Evolutionary conservation across 805 yeast genomes (phyloP), one percentile per base, ranked within the genome.

Genomic region (Torulaspora maleeae): DNA sequence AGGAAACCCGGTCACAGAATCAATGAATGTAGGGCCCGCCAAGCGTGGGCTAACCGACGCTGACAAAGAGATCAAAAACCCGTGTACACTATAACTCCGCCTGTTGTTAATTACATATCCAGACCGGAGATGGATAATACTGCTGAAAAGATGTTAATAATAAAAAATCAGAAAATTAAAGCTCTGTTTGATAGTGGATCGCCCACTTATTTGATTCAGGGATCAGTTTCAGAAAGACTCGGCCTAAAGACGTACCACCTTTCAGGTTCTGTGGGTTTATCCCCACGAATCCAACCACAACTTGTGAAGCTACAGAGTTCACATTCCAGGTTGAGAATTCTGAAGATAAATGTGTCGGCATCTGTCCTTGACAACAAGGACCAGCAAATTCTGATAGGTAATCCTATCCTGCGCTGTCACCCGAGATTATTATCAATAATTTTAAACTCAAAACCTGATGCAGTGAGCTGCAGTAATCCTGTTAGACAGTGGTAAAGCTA

Each of bases 381-480:
- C 10, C 32, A 43, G 12, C 33, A 43, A 25, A 3, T 37, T 5
- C 13, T 43, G 10, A 25, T 43, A 16, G 47, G 47, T 22, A 24
- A 37, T 4, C 47, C 47, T n/a, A 24, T 43, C 17, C 27, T 34
- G 7, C 37, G 37, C 37, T 25, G 37, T 24, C 19, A 34, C 37
- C 37, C 37, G 37, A 17, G 19, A 17, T 24, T 34, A 4, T 22
- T 34, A 25, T 34, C 27, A 19, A 6, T 11, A 2, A 11, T 34
- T 9, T n/a, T 17, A 4, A 19, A 19, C 20, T 19, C 20, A 25
- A 17, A 30, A 8, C 6, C 2, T 10, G 4, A 13, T 13, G 4
- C 19, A 5, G 13, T n/a, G 16, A n/a, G 13, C 5, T 19, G n/a
- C n/a, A n/a, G n/a, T n/a, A n/a, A n/a, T n/a, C n/a, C n/a, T n/a